A percentile compares a stretch with the other conserved stretches of the same genome.
Conservation (phyloP, 305 asterid species). For the Caryopteris hybrid region DNA sequence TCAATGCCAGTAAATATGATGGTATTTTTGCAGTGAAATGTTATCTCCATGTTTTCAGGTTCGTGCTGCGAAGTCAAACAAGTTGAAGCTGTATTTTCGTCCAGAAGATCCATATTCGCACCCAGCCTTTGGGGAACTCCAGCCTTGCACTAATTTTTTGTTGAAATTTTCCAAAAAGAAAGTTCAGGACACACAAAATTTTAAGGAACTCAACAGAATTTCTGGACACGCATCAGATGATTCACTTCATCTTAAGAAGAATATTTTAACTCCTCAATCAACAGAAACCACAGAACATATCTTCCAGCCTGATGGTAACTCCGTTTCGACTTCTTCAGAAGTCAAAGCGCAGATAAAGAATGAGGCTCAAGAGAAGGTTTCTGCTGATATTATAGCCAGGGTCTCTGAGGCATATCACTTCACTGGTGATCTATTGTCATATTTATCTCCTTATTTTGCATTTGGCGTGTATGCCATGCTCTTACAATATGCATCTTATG, state of each 20-base stretch:
- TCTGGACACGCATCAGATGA: conserved; percentile 25
- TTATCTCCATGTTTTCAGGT: conserved; percentile 37
- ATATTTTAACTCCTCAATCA: conserved; percentile 22
- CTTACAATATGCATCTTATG: conserved; percentile 17
- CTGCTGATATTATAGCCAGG: conserved; percentile 70
- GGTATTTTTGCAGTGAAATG: not conserved
- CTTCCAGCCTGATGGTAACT: conserved; percentile 30
- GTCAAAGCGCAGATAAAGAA: conserved; percentile 28
- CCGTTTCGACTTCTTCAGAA: conserved; percentile 26
- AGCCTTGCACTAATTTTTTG: conserved; percentile 53
- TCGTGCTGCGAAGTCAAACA: conserved; percentile 56
- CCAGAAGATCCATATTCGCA: conserved; percentile 98
- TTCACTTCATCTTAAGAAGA: conserved; percentile 25
- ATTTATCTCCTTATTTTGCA: conserved; percentile 14
- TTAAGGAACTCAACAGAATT: conserved; percentile 18
- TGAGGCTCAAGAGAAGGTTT: conserved; percentile 48
- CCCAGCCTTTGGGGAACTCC: conserved; percentile 74
- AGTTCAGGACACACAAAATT: conserved; percentile 25
- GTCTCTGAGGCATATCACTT: conserved; percentile 74
- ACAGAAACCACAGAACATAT: conserved; percentile 24
- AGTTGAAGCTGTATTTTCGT: conserved; percentile 76
- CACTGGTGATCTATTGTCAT: conserved; percentile 39
- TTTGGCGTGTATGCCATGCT: not conserved
- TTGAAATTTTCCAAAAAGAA: conserved; percentile 62
- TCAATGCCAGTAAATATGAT: not conserved